A percentile compares a stretch with the other conserved stretches of the same genome.
Evolutionary conservation across 495 filamentous ascomycete species (phyloP).

Genomic region (Aspergillus panamensis): DNA sequence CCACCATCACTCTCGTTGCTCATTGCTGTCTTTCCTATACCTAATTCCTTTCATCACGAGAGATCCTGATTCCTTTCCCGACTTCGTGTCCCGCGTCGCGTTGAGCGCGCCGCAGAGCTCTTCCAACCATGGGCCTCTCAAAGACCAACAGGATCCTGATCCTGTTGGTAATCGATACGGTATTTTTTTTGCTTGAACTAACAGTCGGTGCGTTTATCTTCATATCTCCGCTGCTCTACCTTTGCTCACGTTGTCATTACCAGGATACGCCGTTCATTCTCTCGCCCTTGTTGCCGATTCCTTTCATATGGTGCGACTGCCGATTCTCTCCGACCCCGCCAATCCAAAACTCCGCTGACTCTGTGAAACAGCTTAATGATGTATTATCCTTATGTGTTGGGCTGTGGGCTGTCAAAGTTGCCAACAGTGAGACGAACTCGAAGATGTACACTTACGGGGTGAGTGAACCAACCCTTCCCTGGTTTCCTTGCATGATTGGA

Average conservation of each 20-base stretch:
- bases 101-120: constrained; percentile 24
- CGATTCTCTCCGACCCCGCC: neutral
- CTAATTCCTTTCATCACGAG: too few relatives aligned
- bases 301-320: constrained; percentile 83
- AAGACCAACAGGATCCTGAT: constrained; percentile 90
- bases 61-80: neutral
- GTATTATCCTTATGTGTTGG: constrained; percentile 90
- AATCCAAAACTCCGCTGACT: neutral
- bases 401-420: constrained; percentile 90
- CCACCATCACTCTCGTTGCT: neutral
- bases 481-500: constrained; percentile 1
- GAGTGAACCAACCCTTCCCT: constrained; percentile 32
- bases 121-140: constrained; percentile 72
- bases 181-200: constrained; percentile 88
- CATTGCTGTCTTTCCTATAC: neutral
- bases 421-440: constrained; percentile 69
- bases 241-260: constrained; percentile 15
- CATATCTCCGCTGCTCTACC: neutral
- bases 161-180: constrained; percentile 83
- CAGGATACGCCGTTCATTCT: constrained; percentile 79
- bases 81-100: constrained; percentile 17
- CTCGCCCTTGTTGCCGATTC: constrained; percentile 93
- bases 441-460: constrained; percentile 93
- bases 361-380: constrained; percentile 68
- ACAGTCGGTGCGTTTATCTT: constrained; percentile 55